phyloP scores from a whole-genome alignment of 371 early-diverging fungal species.

The Caulochytrium protostelioides region DNA sequence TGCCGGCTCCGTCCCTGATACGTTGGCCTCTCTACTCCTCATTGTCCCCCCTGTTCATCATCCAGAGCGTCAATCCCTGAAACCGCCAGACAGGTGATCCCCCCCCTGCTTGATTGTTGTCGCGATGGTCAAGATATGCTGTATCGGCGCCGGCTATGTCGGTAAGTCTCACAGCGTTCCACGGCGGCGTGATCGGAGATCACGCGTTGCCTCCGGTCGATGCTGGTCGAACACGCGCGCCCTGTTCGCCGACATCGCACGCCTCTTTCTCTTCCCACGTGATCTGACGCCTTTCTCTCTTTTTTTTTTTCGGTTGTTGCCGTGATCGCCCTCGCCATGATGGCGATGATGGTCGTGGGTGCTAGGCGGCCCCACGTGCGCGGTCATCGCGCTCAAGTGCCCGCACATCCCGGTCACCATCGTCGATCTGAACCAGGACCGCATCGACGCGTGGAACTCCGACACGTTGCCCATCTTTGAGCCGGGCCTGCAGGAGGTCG shows the following conservation, averaged over 20 bases:
- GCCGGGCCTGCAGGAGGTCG: constrained; percentile 68
- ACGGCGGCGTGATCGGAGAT: background rate
- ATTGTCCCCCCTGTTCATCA: too few relatives aligned
- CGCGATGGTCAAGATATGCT: constrained; percentile 34
- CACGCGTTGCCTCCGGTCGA: too few relatives aligned
- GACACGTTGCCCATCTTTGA: constrained; percentile 69
- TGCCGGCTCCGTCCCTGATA: too few relatives aligned
- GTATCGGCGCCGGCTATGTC: constrained; percentile 90
- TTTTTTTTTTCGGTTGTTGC: background rate
- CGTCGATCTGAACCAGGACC: constrained; percentile 48
- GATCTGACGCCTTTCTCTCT: background rate
- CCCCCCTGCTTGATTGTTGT: too few relatives aligned
- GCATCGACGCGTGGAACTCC: constrained; percentile 78
- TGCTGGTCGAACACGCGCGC: too few relatives aligned
- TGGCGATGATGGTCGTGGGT: background rate
- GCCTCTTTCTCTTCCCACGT: too few relatives aligned
- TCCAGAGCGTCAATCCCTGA: too few relatives aligned
- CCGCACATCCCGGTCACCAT: constrained; percentile 73
- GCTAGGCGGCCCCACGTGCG: constrained; percentile 80
- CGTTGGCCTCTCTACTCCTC: too few relatives aligned
- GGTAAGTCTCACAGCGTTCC: constrained; percentile 27
- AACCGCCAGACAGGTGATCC: too few relatives aligned
- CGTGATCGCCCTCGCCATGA: background rate
- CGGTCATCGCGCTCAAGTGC: constrained; percentile 76
- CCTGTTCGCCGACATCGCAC: too few relatives aligned